Evolutionary conservation across 2,329 filamentous ascomycete species (phyloP).

Genomic region (Penicillium sp.): DNA sequence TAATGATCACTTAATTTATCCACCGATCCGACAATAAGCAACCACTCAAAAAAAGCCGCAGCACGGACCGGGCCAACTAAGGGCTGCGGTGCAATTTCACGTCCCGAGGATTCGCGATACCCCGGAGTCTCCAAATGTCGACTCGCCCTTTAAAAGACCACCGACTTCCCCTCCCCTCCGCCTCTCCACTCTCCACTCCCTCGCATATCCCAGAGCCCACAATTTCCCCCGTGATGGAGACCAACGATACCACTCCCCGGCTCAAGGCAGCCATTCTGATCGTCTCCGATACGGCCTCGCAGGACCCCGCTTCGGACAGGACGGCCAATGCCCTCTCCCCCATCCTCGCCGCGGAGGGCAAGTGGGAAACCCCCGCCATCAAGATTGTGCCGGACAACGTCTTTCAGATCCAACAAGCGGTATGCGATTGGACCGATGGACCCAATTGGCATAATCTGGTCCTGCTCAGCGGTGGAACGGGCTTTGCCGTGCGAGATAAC

Average conservation of each 20-base stretch:
- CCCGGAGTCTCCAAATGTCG: conserved; percentile 11
- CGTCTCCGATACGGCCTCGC: conserved; percentile 85
- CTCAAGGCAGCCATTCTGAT: conserved; percentile 79
- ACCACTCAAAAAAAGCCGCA: background rate
- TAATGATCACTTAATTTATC: background rate
- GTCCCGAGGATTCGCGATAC: conserved; percentile 20
- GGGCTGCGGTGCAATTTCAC: conserved; percentile 7
- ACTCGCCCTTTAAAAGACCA: conserved; percentile 6
- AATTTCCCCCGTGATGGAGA: background rate
- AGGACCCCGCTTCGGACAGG: conserved; percentile 76
- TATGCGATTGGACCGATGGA: conserved; percentile 74
- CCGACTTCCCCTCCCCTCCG: background rate
- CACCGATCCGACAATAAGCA: background rate
- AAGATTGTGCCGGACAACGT: conserved; percentile 80
- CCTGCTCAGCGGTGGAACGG: conserved; percentile 88
- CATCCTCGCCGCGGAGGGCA: conserved; percentile 68
- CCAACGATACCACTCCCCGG: conserved; percentile 21
- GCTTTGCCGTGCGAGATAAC: conserved; percentile 80
- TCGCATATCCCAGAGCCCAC: background rate
- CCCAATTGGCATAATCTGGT: conserved; percentile 69
- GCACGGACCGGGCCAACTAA: conserved; percentile 24
- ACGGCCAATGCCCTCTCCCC: conserved; percentile 67
- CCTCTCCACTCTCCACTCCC: conserved; percentile 11
- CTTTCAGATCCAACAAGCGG: conserved; percentile 70
- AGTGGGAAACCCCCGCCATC: conserved; percentile 70